phyloP scores from a whole-genome alignment of 202 grass and related monocot genomes.

The Panicum hallii region DNA sequence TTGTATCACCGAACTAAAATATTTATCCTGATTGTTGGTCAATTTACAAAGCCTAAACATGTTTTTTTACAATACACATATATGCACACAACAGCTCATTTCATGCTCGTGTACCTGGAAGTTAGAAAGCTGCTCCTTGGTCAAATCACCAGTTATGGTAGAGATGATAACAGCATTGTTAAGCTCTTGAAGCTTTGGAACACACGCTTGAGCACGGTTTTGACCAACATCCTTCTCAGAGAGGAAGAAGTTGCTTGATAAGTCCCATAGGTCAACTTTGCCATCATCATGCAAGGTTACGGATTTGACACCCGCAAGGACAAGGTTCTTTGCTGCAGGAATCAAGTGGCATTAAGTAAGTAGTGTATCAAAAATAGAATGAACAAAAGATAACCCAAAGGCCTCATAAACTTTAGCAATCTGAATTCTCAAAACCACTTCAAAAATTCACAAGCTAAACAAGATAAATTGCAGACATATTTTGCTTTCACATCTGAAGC shows the following conservation, averaged over 20 bases:
- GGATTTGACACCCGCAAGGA: constrained; percentile 90
- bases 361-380: not conserved
- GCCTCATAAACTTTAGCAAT: not conserved
- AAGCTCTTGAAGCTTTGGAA: constrained; percentile 75
- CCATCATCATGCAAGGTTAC: constrained; percentile 88
- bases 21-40: not conserved
- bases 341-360: not conserved
- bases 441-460: not conserved
- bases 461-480: not conserved
- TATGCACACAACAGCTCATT: not conserved
- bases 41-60: not conserved
- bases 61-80: not conserved
- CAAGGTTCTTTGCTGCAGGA: constrained; percentile 93
- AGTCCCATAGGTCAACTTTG: constrained; percentile 89
- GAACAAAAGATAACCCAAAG: not conserved
- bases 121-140: constrained; percentile 83
- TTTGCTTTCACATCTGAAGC: not conserved
- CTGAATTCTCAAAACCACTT: not conserved
- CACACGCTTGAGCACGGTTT: constrained; percentile 71
- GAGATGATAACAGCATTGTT: constrained; percentile 81
- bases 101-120: constrained; percentile 69
- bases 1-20: not conserved
- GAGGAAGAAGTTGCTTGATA: constrained; percentile 92
- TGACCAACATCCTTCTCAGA: constrained; percentile 82
- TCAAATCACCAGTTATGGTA: constrained; percentile 60